A percentile compares a stretch with the other conserved stretches of the same genome.
Evolutionary conservation across 805 yeast species (phyloP).

Genomic region (Zygotorulaspora florentina): DNA sequence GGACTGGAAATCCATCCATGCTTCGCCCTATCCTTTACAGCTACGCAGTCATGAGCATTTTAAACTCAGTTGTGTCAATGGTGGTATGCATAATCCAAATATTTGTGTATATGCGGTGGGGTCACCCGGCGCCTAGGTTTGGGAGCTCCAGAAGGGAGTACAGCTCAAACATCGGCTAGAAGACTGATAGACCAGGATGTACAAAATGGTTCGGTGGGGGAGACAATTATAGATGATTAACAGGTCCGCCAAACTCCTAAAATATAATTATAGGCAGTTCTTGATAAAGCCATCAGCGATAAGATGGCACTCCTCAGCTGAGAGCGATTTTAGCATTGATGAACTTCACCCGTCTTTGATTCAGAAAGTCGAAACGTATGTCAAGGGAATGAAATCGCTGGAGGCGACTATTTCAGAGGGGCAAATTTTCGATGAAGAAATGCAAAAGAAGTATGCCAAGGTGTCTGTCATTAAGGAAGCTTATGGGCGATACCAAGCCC

Average conservation of each 20-base stretch:
- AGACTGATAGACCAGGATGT: too few species aligned
- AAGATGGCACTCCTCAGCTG: slow-evolving; percentile 13
- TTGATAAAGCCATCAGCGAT: not conserved
- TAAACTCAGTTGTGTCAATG: too few species aligned
- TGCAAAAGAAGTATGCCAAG: slow-evolving; percentile 47
- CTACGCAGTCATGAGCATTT: too few species aligned
- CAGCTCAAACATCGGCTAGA: too few species aligned
- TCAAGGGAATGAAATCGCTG: slow-evolving; percentile 39
- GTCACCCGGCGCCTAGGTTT: too few species aligned
- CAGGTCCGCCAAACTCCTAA: not conserved
- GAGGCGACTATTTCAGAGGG: slow-evolving; percentile 43
- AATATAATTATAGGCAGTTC: not conserved
- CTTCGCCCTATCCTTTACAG: too few species aligned
- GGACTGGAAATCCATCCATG: too few species aligned
- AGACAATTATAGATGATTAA: not conserved
- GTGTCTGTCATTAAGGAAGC: slow-evolving; percentile 43
- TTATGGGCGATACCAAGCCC: slow-evolving; percentile 37
- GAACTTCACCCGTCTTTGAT: slow-evolving; percentile 50
- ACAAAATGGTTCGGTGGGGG: too few species aligned
- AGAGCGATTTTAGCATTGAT: slow-evolving; percentile 14
- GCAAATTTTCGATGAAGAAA: slow-evolving; percentile 41
- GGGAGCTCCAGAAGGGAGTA: too few species aligned
- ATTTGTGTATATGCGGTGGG: too few species aligned
- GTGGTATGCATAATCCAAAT: too few species aligned
- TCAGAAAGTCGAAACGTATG: slow-evolving; percentile 43